These are phyloP conservation scores for Trametes versicolor DNA, from an alignment of 1,284 basidiomycete species.

Conservation along the genomic window DNA sequence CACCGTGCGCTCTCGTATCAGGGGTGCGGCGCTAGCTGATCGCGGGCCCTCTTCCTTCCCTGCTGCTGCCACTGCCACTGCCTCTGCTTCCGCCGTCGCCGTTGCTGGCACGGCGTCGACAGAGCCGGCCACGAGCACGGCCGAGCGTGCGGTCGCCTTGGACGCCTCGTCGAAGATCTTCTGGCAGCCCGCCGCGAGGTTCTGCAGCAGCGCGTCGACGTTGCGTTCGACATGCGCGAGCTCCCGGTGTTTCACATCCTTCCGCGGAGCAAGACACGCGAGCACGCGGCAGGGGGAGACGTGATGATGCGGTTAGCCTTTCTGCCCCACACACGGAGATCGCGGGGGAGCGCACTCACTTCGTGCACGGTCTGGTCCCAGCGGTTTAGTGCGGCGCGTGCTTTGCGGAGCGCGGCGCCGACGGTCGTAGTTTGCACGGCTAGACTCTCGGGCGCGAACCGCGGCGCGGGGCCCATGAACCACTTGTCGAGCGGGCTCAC, in stretches of 20 bases:
- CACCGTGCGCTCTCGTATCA: slow-evolving; percentile 64
- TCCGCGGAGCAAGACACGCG: slow-evolving; percentile 4
- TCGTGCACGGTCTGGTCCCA: slow-evolving; percentile 34
- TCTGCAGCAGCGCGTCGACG: slow-evolving; percentile 69
- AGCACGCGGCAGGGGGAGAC: too few species aligned
- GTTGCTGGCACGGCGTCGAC: slow-evolving; percentile 19
- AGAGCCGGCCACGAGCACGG: slow-evolving; percentile 48
- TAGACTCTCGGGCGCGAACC: slow-evolving; percentile 64
- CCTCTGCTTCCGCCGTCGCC: slow-evolving; percentile 3
- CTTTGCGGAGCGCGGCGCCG: slow-evolving; percentile 27
- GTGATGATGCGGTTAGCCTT: slow-evolving; percentile 15
- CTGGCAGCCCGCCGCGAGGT: slow-evolving; percentile 68
- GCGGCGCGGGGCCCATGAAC: slow-evolving; percentile 74
- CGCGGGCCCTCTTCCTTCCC: slow-evolving; percentile 13
- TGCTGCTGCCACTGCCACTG: slow-evolving; percentile 5
- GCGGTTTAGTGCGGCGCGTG: slow-evolving; percentile 24
- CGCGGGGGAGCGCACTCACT: slow-evolving; percentile 18
- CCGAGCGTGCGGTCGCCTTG: slow-evolving; percentile 69
- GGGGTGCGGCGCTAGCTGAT: slow-evolving; percentile 25
- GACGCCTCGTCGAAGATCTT: slow-evolving; percentile 70
- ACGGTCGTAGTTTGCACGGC: slow-evolving; percentile 48
- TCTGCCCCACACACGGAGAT: slow-evolving; percentile 1
- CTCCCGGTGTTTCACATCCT: slow-evolving; percentile 61
- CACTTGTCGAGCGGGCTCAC: slow-evolving; percentile 78
- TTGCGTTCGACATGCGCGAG: slow-evolving; percentile 72